Conservation (phyloP, 2,329 filamentous ascomycete genomes). For the Aspergillus clavatus region DNA sequence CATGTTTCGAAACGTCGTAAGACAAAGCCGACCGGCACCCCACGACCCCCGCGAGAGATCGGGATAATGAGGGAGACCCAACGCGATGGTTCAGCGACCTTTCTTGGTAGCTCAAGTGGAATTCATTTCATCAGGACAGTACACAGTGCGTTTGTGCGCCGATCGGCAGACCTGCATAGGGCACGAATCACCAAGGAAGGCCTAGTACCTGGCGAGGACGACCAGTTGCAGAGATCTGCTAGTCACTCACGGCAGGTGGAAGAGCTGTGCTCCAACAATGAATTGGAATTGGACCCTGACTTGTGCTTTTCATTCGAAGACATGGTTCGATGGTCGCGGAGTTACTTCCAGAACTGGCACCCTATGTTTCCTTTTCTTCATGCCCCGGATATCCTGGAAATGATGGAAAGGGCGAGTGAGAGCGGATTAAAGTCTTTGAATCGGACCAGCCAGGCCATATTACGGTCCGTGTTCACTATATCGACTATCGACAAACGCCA, state of each 20-base stretch:
- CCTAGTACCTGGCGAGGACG: slow-evolving; percentile 55
- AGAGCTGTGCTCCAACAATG: slow-evolving; percentile 26
- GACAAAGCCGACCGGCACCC: slow-evolving; percentile 13
- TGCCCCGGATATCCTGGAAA: slow-evolving; percentile 47
- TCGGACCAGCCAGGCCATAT: slow-evolving; percentile 39
- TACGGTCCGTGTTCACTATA: slow-evolving; percentile 51
- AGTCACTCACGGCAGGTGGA: slow-evolving; percentile 34
- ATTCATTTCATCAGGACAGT: slow-evolving; percentile 57
- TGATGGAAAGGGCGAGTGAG: slow-evolving; percentile 43
- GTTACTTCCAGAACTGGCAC: slow-evolving; percentile 57
- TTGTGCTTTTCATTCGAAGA: slow-evolving; percentile 46
- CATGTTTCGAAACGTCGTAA: slow-evolving; percentile 27
- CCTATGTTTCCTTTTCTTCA: slow-evolving; percentile 54
- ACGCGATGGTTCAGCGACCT: slow-evolving; percentile 47
- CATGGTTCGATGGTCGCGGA: slow-evolving; percentile 47
- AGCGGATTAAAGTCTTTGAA: slow-evolving; percentile 26
- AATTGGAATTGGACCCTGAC: slow-evolving; percentile 7
- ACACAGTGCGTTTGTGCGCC: slow-evolving; percentile 45
- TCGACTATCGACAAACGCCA: slow-evolving; percentile 52
- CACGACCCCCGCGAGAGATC: slow-evolving; percentile 35
- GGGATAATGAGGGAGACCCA: slow-evolving; percentile 51
- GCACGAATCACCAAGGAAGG: slow-evolving; percentile 32
- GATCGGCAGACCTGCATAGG: slow-evolving; percentile 26
- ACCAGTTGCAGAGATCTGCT: slow-evolving; percentile 35
- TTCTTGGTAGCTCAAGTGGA: slow-evolving; percentile 55